These are phyloP conservation scores for Colletotrichum sp. DNA, from an alignment of 2,329 filamentous ascomycete genomes.

Conservation along the genomic window DNA sequence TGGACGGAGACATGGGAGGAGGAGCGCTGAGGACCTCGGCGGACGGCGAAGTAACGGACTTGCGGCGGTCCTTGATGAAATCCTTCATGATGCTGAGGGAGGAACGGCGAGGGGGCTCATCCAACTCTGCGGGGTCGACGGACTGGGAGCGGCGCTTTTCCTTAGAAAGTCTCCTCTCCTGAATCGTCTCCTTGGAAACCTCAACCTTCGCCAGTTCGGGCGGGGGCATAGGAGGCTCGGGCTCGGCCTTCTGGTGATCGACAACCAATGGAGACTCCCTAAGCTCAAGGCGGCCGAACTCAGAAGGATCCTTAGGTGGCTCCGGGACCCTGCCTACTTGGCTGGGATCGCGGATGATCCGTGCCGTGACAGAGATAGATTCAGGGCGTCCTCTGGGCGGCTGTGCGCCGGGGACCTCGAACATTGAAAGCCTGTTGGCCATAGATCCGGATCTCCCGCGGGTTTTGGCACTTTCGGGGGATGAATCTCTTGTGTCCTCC, in stretches of 20 bases:
- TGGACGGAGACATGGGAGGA: constrained; percentile 33
- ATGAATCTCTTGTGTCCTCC: constrained; percentile 48
- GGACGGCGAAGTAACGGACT: constrained; percentile 54
- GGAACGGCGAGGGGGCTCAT: constrained; percentile 54
- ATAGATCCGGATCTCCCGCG: constrained; percentile 59
- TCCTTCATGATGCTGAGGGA: constrained; percentile 65
- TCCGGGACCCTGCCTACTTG: constrained; percentile 49
- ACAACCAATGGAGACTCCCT: constrained; percentile 65
- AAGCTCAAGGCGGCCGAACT: constrained; percentile 55
- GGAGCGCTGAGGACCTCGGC: constrained; percentile 42
- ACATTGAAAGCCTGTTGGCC: constrained; percentile 60
- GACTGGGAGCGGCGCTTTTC: constrained; percentile 41
- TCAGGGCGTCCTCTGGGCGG: constrained; percentile 63
- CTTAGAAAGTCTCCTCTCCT: constrained; percentile 53
- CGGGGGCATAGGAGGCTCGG: constrained; percentile 28
- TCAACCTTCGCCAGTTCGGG: constrained; percentile 27
- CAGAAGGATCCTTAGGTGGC: constrained; percentile 42
- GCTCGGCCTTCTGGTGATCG: constrained; percentile 54
- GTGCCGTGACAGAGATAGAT: constrained; percentile 87
- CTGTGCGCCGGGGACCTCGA: constrained; percentile 45
- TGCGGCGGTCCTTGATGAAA: constrained; percentile 65
- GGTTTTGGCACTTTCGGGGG: constrained; percentile 45
- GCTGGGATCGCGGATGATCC: constrained; percentile 73
- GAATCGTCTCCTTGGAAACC: constrained; percentile 48
- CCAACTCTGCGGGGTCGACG: constrained; percentile 37